phyloP scores from a whole-genome alignment of 768 basidiomycete genomes.

The Pleurotus pulmonarius region DNA sequence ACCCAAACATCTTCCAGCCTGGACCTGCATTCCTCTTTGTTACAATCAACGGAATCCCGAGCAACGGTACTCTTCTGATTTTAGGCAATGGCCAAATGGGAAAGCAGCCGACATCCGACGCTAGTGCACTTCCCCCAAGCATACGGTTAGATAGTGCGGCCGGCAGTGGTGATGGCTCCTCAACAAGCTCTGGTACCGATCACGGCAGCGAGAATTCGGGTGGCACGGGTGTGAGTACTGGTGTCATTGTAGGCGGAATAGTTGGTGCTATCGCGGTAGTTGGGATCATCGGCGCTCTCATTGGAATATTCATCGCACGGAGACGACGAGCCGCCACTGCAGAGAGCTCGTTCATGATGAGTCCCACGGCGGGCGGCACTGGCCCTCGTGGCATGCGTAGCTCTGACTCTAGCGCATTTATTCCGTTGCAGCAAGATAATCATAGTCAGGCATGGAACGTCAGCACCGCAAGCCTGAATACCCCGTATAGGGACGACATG shows the following conservation, averaged over 20 bases:
- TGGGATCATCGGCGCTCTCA: constrained; percentile 30
- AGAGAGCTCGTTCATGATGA: constrained; percentile 17
- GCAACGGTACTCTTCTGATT: constrained; percentile 71
- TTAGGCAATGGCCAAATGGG: constrained; percentile 81
- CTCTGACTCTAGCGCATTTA: constrained; percentile 68
- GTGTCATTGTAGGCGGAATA: constrained; percentile 33
- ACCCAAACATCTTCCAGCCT: constrained; percentile 83
- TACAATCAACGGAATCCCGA: constrained; percentile 81
- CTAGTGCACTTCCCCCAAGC: constrained; percentile 45
- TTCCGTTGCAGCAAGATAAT: constrained; percentile 67
- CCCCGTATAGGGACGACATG: constrained; percentile 30
- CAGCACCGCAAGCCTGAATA: constrained; percentile 43
- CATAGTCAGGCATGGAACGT: constrained; percentile 55
- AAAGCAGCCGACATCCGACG: constrained; percentile 50
- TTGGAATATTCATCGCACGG: constrained; percentile 8
- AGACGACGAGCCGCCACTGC: background rate
- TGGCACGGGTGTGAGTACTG: constrained; percentile 10
- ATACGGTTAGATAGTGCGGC: constrained; percentile 39
- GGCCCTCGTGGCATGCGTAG: constrained; percentile 31
- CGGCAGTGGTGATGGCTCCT: constrained; percentile 29
- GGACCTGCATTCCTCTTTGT: constrained; percentile 86
- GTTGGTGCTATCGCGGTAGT: constrained; percentile 37
- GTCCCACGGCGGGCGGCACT: constrained; percentile 14
- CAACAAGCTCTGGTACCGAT: constrained; percentile 9
- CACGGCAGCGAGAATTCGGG: constrained; percentile 14